A percentile compares a stretch with the other conserved stretches of the same genome.
Conservation (phyloP, 768 basidiomycete species). For the Omphalotus guepiniiformis region DNA sequence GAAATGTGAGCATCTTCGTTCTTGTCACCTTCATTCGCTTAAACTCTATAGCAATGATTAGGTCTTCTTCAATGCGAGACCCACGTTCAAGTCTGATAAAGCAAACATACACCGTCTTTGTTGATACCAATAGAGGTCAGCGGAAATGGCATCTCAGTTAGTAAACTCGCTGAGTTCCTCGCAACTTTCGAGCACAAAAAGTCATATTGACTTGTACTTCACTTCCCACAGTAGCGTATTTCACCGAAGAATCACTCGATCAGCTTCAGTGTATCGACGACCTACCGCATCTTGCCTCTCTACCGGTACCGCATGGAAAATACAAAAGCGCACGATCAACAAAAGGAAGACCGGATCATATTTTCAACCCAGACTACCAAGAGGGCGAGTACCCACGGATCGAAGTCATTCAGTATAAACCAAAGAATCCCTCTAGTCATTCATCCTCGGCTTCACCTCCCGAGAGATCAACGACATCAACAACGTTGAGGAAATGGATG, state of each 20-base stretch:
- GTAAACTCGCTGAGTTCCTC: constrained; percentile 17
- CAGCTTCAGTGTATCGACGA: constrained; percentile 61
- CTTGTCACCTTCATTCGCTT: constrained; percentile 11
- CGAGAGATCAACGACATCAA: not conserved
- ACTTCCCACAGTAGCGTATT: constrained; percentile 62
- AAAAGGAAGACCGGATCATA: constrained; percentile 51
- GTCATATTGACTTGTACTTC: constrained; percentile 2
- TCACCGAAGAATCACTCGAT: constrained; percentile 65
- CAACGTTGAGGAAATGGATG: constrained; percentile 9
- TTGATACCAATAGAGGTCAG: constrained; percentile 61
- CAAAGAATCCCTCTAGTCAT: constrained; percentile 11
- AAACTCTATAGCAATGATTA: constrained; percentile 1
- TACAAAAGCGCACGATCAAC: constrained; percentile 72
- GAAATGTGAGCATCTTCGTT: constrained; percentile 32
- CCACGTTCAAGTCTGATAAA: constrained; percentile 54
- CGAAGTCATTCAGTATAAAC: constrained; percentile 43
- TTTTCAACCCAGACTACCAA: constrained; percentile 41
- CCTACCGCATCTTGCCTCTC: constrained; percentile 38
- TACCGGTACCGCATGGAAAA: constrained; percentile 24
- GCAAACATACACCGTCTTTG: constrained; percentile 78
- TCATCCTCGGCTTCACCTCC: constrained; percentile 2
- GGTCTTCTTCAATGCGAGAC: constrained; percentile 22
- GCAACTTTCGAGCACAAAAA: constrained; percentile 18
- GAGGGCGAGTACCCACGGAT: constrained; percentile 33
- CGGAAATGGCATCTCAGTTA: constrained; percentile 81